These are phyloP conservation scores for Prunus mongolica DNA, from an alignment of 306 rosid genomes.

Conservation along the genomic window DNA sequence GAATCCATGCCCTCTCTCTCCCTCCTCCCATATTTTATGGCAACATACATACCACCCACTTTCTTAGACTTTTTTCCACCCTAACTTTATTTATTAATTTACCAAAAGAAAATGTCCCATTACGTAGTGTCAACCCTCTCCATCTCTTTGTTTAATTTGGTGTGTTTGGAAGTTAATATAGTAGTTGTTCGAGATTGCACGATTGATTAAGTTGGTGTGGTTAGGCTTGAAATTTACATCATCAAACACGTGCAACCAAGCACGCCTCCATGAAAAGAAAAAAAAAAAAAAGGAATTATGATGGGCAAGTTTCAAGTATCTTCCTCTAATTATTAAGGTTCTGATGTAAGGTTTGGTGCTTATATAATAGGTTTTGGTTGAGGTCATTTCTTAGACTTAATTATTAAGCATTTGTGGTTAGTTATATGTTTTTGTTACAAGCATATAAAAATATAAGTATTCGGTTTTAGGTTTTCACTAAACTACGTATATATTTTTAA, in stretches of 20 bases:
- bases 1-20: constrained; percentile 38
- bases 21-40: constrained; percentile 23
- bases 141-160: constrained; percentile 11
- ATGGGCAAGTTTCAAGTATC: constrained; percentile 13
- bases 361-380: not conserved
- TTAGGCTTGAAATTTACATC: constrained; percentile 27
- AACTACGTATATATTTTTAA: no score
- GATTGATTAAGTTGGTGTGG: constrained; percentile 11
- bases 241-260: constrained; percentile 39
- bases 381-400: not conserved
- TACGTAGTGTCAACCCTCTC: constrained; percentile 34
- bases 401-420: not conserved
- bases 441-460: not conserved
- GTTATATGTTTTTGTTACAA: not conserved
- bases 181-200: constrained; percentile 35
- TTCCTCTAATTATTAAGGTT: not conserved
- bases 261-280: constrained; percentile 22
- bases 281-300: constrained; percentile 7
- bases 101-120: constrained; percentile 18
- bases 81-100: constrained; percentile 25
- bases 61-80: constrained; percentile 51
- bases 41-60: constrained; percentile 47
- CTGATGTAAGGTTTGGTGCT: constrained; percentile 2
- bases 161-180: constrained; percentile 3
- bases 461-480: not conserved